Percentiles rank a stretch among this genome's conserved stretches.
Conservation (phyloP, 176 grass and related monocot genomes). For the Rhynchospora pubera region DNA sequence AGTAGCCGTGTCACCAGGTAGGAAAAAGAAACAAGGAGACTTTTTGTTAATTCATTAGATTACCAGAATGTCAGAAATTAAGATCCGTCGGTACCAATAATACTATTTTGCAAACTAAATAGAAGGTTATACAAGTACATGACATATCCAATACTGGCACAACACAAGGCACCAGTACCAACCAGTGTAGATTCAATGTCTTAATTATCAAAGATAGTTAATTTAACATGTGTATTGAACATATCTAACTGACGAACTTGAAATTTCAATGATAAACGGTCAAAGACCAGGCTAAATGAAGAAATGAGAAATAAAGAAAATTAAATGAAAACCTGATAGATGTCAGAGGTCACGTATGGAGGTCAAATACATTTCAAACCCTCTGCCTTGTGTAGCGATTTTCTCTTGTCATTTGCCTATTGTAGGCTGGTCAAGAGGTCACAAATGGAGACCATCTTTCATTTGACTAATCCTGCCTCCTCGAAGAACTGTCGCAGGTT, state of each 20-base stretch:
- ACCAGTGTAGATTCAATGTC: too few species aligned
- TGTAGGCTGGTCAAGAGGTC: conserved; percentile 61
- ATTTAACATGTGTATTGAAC: too few species aligned
- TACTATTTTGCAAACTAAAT: too few species aligned
- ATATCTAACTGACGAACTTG: background rate
- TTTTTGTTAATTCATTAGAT: too few species aligned
- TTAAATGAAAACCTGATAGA: conserved; percentile 49
- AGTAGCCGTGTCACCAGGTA: too few species aligned
- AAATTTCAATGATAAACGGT: background rate
- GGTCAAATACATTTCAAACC: conserved; percentile 30
- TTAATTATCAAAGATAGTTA: too few species aligned
- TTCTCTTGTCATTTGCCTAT: conserved; percentile 81
- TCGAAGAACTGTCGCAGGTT: conserved; percentile 65
- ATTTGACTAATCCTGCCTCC: conserved; percentile 71
- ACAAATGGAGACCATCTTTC: conserved; percentile 75
- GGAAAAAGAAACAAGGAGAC: too few species aligned
- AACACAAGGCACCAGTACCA: too few species aligned
- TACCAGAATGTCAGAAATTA: too few species aligned
- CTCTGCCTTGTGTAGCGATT: conserved; percentile 63
- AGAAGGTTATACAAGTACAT: too few species aligned
- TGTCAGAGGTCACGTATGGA: conserved; percentile 54
- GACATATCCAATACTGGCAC: too few species aligned
- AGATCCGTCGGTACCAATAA: too few species aligned
- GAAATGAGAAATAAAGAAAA: background rate
- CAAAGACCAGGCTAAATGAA: background rate